A percentile compares a stretch with the other conserved stretches of the same genome.
phyloP scores from a whole-genome alignment of 83 land plant species.

The Diphasiastrum complanatum region DNA sequence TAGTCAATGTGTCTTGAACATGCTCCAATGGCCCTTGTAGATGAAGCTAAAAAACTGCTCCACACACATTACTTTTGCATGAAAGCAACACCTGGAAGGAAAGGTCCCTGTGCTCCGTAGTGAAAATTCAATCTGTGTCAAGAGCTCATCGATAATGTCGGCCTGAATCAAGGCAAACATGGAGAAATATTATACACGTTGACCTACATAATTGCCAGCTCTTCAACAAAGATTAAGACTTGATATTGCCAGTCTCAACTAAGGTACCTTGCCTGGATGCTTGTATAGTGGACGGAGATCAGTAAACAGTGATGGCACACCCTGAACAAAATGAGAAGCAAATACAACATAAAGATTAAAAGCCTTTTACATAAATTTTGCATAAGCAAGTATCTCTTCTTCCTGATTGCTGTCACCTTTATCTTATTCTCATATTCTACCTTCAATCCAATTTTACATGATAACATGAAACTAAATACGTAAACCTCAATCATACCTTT shows the following conservation, averaged over 20 bases:
- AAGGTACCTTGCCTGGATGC: slow-evolving; percentile 1
- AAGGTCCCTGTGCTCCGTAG: slow-evolving; percentile 3
- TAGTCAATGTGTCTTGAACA: no score
- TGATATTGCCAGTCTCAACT: not conserved
- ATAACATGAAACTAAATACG: no score
- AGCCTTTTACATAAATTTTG: not conserved
- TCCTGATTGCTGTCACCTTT: no score
- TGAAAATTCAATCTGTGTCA: slow-evolving; percentile 1
- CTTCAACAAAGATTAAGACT: no score
- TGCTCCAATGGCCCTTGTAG: no score
- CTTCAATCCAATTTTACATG: no score
- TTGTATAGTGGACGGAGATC: slow-evolving; percentile 8
- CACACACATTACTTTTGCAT: not conserved
- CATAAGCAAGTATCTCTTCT: no score
- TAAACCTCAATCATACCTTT: no score
- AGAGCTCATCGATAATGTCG: not conserved
- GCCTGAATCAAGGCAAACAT: not conserved
- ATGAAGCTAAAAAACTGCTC: not conserved
- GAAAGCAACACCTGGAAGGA: slow-evolving; percentile 6
- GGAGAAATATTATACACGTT: not conserved
- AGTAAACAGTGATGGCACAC: slow-evolving; percentile 7
- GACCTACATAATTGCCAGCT: no score
- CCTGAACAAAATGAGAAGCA: not conserved
- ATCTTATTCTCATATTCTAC: no score
- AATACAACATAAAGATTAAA: not conserved